Evolutionary conservation across 176 grass and related monocot species (phyloP).

Genomic region (Oryza punctata): DNA sequence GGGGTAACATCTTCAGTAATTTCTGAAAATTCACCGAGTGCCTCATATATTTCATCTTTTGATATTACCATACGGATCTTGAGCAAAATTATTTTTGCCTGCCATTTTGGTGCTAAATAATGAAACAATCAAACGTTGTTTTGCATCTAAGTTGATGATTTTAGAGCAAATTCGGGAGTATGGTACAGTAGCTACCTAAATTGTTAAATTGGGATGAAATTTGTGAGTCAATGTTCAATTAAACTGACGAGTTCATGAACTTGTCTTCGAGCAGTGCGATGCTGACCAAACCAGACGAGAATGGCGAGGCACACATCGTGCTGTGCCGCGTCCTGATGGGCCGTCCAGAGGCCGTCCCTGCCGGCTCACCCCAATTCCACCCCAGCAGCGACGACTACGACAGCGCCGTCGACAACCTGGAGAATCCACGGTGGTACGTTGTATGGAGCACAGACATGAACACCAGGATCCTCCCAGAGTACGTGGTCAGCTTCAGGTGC

Average conservation of each 20-base stretch:
- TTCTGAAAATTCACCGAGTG: slow-evolving; percentile 9
- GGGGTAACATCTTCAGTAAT: not conserved
- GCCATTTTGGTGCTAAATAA: not conserved
- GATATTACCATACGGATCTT: not conserved
- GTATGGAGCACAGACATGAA: slow-evolving; percentile 84
- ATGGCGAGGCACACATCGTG: slow-evolving; percentile 69
- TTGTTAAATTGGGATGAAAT: not conserved
- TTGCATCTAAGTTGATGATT: not conserved
- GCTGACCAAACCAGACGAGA: slow-evolving; percentile 57
- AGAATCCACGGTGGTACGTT: slow-evolving; percentile 74
- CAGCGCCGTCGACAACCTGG: slow-evolving; percentile 65
- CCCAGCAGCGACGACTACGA: slow-evolving; percentile 66
- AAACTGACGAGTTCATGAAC: slow-evolving; percentile 1
- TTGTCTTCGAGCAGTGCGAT: slow-evolving; percentile 46
- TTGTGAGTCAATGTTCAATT: not conserved
- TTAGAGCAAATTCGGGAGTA: not conserved
- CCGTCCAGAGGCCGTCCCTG: slow-evolving; percentile 53
- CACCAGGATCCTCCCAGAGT: slow-evolving; percentile 75
- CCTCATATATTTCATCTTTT: not conserved
- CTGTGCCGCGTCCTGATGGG: slow-evolving; percentile 84
- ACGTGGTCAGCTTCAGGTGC: slow-evolving; percentile 80
- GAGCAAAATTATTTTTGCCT: not conserved
- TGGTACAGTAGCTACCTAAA: not conserved
- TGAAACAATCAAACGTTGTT: not conserved
- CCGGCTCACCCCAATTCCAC: slow-evolving; percentile 53